Evolutionary conservation across 345 rosid species (phyloP).

Genomic region (Cardamine occulta): DNA sequence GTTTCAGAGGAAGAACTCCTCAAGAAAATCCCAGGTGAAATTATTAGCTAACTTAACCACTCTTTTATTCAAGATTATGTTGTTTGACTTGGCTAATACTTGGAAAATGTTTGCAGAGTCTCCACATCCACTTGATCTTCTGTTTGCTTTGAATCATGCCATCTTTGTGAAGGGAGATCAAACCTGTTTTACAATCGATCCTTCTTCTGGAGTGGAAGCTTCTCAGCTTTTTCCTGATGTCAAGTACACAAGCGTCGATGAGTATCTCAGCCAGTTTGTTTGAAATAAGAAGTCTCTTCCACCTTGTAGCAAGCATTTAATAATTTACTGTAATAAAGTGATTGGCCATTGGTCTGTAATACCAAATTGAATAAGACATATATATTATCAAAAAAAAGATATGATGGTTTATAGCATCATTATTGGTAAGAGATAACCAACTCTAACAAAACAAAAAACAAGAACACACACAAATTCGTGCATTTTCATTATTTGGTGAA

Average conservation of each 20-base stretch:
- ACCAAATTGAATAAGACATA: conserved; percentile 18
- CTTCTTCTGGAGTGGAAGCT: conserved; percentile 42
- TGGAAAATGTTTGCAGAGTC: conserved; percentile 32
- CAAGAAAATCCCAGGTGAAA: conserved; percentile 35
- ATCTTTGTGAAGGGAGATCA: conserved; percentile 41
- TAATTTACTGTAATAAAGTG: conserved; percentile 21
- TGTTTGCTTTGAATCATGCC: conserved; percentile 37
- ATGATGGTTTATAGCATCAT: conserved; percentile 11
- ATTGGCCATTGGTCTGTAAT: conserved; percentile 14
- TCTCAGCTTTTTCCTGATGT: conserved; percentile 48
- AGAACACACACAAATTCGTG: conserved; percentile 5
- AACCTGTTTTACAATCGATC: conserved; percentile 30
- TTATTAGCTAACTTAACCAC: neutral
- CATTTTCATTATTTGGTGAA: conserved; percentile 24
- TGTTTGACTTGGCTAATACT: conserved; percentile 22
- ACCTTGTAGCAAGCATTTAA: neutral
- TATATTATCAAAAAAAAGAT: neutral
- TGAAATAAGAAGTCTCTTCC: neutral
- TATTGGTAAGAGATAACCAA: neutral
- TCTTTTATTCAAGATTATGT: neutral
- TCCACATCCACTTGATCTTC: conserved; percentile 33
- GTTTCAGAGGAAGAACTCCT: conserved; percentile 62
- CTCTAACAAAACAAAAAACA: neutral
- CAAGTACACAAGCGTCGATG: conserved; percentile 53
- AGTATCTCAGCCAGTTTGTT: conserved; percentile 44